phyloP scores from a whole-genome alignment of 1,139 yeast species.

The Geotrichum australiense region DNA sequence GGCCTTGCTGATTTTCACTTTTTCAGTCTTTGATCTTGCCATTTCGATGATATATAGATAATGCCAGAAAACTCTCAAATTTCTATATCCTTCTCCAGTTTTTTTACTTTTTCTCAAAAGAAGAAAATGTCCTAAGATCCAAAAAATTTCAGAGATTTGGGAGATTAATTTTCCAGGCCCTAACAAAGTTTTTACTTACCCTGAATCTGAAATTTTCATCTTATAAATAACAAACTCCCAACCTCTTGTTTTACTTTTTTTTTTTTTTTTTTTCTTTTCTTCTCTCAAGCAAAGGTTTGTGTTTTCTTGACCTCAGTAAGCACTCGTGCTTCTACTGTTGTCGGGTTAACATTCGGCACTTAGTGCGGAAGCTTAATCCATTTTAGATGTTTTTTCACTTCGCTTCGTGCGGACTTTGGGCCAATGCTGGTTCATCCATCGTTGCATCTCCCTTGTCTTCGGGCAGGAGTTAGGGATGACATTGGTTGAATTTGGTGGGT shows the following conservation, averaged over 20 bases:
- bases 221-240: not conserved
- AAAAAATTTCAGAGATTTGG: slow-evolving; percentile 8
- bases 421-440: slow-evolving; percentile 22
- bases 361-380: slow-evolving; percentile 29
- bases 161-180: slow-evolving; percentile 7
- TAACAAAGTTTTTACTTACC: slow-evolving; percentile 11
- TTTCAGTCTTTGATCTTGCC: slow-evolving; percentile 7
- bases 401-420: slow-evolving; percentile 7
- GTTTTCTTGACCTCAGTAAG: slow-evolving; percentile 14
- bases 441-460: slow-evolving; percentile 26
- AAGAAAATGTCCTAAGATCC: not conserved
- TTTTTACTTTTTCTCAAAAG: not conserved
- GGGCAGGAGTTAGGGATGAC: slow-evolving; percentile 27
- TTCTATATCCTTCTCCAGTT: not conserved
- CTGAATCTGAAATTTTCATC: not conserved
- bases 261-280: slow-evolving; percentile 24
- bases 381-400: slow-evolving; percentile 3
- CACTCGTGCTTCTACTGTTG: slow-evolving; percentile 16
- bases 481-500: slow-evolving; percentile 23
- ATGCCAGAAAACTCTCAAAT: not conserved
- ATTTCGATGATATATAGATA: slow-evolving; percentile 2
- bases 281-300: slow-evolving; percentile 15
- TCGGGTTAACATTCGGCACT: slow-evolving; percentile 26
- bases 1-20: slow-evolving; percentile 3
- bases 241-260: slow-evolving; percentile 5